Conservation (phyloP, 306 rosid species). For the Vicia villosa region DNA sequence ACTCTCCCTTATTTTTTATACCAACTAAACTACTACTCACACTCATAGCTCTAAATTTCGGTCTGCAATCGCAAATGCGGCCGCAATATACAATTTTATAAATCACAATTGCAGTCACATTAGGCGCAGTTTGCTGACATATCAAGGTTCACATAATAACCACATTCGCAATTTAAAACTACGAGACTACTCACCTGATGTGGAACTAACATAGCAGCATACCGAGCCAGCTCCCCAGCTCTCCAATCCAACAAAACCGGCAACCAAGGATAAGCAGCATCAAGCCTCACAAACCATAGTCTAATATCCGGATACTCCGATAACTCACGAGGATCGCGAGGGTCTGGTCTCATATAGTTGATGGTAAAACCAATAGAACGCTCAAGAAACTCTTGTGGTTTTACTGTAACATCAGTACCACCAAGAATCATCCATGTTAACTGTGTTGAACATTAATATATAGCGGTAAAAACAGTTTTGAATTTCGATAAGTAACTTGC, state of each 20-base stretch:
- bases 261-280: slow-evolving; percentile 88
- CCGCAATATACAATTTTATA: no score
- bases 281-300: slow-evolving; percentile 93
- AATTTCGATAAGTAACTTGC: slow-evolving; percentile 14
- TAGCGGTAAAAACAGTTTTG: background rate
- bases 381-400: slow-evolving; percentile 76
- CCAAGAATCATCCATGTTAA: slow-evolving; percentile 33
- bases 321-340: slow-evolving; percentile 68
- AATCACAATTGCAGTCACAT: no score
- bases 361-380: slow-evolving; percentile 83
- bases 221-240: slow-evolving; percentile 95
- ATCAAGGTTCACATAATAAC: no score
- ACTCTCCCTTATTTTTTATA: background rate
- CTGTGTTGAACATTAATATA: background rate
- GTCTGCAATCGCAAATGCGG: background rate
- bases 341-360: slow-evolving; percentile 73
- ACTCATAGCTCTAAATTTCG: background rate
- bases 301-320: slow-evolving; percentile 86
- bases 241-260: slow-evolving; percentile 89
- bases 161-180: background rate
- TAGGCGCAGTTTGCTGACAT: no score
- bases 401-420: slow-evolving; percentile 45
- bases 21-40: background rate
- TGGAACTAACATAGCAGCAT: slow-evolving; percentile 92
- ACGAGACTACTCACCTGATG: slow-evolving; percentile 67